Base-by-base conservation (phyloP, 768 basidiomycete genomes). In the Leccinum longicurvipes region DNA sequence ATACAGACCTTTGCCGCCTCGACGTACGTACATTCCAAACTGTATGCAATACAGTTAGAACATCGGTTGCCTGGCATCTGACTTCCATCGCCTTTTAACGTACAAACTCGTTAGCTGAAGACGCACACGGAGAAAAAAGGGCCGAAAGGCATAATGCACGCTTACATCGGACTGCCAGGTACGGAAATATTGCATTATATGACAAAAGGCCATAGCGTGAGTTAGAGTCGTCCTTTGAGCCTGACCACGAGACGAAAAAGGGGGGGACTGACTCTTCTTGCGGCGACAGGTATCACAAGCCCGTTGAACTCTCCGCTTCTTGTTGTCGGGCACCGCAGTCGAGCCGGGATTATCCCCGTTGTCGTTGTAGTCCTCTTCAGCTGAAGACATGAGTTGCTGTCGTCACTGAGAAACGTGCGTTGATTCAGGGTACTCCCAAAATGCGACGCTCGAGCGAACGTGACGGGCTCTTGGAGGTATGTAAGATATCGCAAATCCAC, bases 251-350 rank as follows among this genome's bases (percentile, higher is more conserved):
- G 21, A 41, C 47, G n/a, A 51, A n/a, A 4, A 29, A 55, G 48
- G 14, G 47, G 7, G 11, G 15, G 28, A 71, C 82, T 59, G 55
- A 86, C 89, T 85, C 74, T 94, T 94, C 78, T 92, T 93, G 55
- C 89, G 77, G 34, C 91, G 77, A 66, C 91, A 93, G 0, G 85
- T 80, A 64, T 93, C 91, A 66, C 91, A 93, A 7, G 90, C 90
- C 27, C 90, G 73, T 70, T 89, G 87, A 28, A 91, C 79, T 58
- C 83, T 78, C 36, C 89, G 73, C 67, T 88, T 89, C 76, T 91
- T 91, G 19, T 71, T 69, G 19, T 73, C 74, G 4, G 74, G 76
- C 5, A 63, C 2, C 50, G 57, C 17, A 47, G 65, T 62, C 11
- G 65, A 60, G 39, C 34, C 39, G 62, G 51, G 45, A 57, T 61